Percentiles rank a stretch among this genome's conserved stretches.
These are phyloP conservation scores for Trichoderma endophyticum DNA, from an alignment of 2,329 filamentous ascomycete species.

Conservation along the genomic window DNA sequence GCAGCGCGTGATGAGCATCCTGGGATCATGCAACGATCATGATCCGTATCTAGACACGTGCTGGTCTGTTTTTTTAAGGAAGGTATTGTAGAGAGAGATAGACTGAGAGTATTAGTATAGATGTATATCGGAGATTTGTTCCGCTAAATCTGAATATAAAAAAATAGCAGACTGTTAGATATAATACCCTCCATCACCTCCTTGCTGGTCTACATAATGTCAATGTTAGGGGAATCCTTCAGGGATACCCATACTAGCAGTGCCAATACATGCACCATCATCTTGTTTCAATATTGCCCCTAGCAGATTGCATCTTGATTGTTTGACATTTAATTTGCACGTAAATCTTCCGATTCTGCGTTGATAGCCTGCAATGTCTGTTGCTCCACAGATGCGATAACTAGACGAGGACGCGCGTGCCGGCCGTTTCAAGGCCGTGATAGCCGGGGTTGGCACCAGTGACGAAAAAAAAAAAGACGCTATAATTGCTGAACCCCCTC, in stretches of 20 bases:
- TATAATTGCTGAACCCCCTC: background rate
- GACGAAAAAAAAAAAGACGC: background rate
- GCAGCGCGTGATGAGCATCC: slow-evolving; percentile 5
- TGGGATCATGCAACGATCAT: background rate
- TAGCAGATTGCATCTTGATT: background rate
- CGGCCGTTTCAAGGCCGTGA: background rate
- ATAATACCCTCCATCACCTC: background rate
- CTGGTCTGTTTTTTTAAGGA: background rate
- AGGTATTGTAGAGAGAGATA: background rate
- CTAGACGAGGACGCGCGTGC: background rate
- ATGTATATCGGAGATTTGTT: background rate
- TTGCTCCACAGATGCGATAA: background rate
- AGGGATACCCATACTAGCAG: background rate
- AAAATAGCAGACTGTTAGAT: background rate
- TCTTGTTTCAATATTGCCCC: background rate
- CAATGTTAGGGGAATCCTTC: background rate
- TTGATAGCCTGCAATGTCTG: background rate
- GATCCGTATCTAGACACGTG: background rate
- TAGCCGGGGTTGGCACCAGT: slow-evolving; percentile 3
- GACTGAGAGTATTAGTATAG: background rate
- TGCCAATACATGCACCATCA: background rate
- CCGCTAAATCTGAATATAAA: background rate
- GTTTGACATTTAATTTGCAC: background rate
- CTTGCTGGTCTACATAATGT: background rate
- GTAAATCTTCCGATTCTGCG: background rate